A percentile compares a stretch with the other conserved stretches of the same genome.
These are phyloP conservation scores for Senecio squalidus DNA, from an alignment of 140 eudicot genomes.

Conservation along the genomic window DNA sequence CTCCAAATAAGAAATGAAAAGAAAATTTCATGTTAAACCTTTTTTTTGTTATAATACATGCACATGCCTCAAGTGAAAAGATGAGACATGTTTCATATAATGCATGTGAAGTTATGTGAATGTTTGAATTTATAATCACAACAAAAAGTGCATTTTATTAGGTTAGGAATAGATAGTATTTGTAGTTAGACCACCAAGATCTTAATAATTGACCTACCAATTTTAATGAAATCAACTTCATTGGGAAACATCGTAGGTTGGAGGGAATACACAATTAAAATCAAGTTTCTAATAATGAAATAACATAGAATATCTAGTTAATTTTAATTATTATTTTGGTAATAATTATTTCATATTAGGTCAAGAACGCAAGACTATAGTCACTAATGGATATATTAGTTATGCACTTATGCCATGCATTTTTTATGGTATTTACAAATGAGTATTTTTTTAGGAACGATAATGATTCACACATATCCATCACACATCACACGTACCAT, in stretches of 20 bases:
- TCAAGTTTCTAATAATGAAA: background rate
- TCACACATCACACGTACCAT: too few species aligned
- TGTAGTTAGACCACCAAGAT: background rate
- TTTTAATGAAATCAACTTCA: background rate
- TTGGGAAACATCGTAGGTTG: background rate
- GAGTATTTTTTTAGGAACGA: too few species aligned
- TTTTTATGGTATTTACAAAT: too few species aligned
- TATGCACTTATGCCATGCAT: too few species aligned
- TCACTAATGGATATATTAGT: too few species aligned
- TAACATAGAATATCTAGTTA: too few species aligned
- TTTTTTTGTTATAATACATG: background rate
- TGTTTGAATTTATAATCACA: background rate
- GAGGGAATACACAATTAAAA: background rate
- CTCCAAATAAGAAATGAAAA: background rate
- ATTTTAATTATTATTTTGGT: background rate
- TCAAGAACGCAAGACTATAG: background rate
- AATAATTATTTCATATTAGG: background rate
- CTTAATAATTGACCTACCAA: background rate
- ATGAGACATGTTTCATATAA: background rate
- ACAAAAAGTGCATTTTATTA: background rate
- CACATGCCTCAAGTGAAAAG: background rate
- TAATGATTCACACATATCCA: too few species aligned
- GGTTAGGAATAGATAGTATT: background rate
- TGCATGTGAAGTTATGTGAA: background rate
- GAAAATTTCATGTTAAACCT: background rate